Base-by-base conservation (phyloP, 331 rosid genomes). In the Telfairia occidentalis region DNA sequence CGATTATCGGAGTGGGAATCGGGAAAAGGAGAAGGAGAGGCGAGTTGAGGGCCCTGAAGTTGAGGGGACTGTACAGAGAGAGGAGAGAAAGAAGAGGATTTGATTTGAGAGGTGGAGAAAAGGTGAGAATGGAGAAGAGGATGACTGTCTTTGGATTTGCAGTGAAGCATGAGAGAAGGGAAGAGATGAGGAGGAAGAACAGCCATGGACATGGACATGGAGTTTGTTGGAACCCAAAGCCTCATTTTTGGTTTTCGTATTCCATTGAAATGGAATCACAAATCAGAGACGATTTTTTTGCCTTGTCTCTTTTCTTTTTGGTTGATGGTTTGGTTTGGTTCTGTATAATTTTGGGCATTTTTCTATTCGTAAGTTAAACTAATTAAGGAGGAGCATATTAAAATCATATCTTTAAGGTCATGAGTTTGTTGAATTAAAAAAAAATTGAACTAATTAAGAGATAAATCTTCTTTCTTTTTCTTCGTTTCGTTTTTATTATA, bases 161-260 rank as follows among this genome's bases (percentile, higher is more conserved):
- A 78, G 80, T 81, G 96, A 59, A 81, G 78, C 16, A 78, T 80
- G 29, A 85, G 81, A 57, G 90, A 84, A 53, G 91, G 86, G 58
- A 91, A 85, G 48, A 91, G 85, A 42, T 83, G 86, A 10, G 92
- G 91, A 7, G 91, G 87, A 57, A 85, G 88, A 89, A 86, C 86
- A 76, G 96, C 96, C 98, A 93, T 93, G 74, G 82, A n/a, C n/a
- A n/a, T n/a, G n/a, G n/a, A 75, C 75, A 1, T 50, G 45, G 13
- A 64, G 74, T 8, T 28, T 26, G 37, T 15, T 21, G 3, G 55
- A 42, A 12, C 23, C n/a, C n/a, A 13, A 43, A 23, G 38, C 7
- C 2, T 70, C 57, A 40, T 4, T 7, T 70, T 15, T 6, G 24
- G 37, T n/a, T n/a, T n/a, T n/a, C n/a, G n/a, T n/a, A n/a, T n/a